Percentiles rank a stretch among this genome's conserved stretches.
These are phyloP conservation scores for Zygoascus hellenicus DNA, from an alignment of 1,139 yeast species.

Conservation along the genomic window DNA sequence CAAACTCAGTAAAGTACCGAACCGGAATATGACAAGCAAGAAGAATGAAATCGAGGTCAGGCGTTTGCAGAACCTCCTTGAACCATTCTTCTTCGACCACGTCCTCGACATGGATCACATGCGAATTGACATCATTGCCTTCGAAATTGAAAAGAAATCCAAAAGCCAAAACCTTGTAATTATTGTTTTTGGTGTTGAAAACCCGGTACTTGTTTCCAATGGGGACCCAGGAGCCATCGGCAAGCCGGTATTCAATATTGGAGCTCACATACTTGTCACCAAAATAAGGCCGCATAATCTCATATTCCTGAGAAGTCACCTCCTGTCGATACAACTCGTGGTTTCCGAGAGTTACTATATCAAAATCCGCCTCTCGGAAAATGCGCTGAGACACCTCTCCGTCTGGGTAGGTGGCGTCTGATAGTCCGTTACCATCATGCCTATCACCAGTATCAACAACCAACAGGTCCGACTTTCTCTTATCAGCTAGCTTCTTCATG, in stretches of 20 bases:
- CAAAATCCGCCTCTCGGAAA: slow-evolving; percentile 65
- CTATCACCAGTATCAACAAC: slow-evolving; percentile 88
- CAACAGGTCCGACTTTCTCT: slow-evolving; percentile 53
- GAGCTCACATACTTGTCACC: slow-evolving; percentile 68
- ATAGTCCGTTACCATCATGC: slow-evolving; percentile 88
- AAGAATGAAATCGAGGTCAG: slow-evolving; percentile 57
- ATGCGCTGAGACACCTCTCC: slow-evolving; percentile 60
- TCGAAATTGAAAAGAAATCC: slow-evolving; percentile 78
- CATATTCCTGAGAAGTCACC: slow-evolving; percentile 60
- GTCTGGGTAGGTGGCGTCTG: slow-evolving; percentile 70
- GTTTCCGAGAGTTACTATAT: slow-evolving; percentile 80
- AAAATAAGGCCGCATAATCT: slow-evolving; percentile 50
- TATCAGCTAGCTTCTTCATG: slow-evolving; percentile 42
- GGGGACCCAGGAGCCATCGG: slow-evolving; percentile 48
- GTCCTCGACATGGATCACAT: slow-evolving; percentile 58
- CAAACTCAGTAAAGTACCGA: slow-evolving; percentile 54
- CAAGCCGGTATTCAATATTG: slow-evolving; percentile 63
- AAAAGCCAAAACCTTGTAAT: slow-evolving; percentile 54
- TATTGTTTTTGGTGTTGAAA: slow-evolving; percentile 55
- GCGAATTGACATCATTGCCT: slow-evolving; percentile 53
- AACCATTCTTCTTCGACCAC: slow-evolving; percentile 64
- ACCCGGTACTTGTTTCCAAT: slow-evolving; percentile 65
- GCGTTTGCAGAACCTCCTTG: slow-evolving; percentile 42
- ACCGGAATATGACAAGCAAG: slow-evolving; percentile 82
- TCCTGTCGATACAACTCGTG: slow-evolving; percentile 82